Evolutionary conservation across 345 rosid species (phyloP).

Genomic region (Moricandia moricandioides): DNA sequence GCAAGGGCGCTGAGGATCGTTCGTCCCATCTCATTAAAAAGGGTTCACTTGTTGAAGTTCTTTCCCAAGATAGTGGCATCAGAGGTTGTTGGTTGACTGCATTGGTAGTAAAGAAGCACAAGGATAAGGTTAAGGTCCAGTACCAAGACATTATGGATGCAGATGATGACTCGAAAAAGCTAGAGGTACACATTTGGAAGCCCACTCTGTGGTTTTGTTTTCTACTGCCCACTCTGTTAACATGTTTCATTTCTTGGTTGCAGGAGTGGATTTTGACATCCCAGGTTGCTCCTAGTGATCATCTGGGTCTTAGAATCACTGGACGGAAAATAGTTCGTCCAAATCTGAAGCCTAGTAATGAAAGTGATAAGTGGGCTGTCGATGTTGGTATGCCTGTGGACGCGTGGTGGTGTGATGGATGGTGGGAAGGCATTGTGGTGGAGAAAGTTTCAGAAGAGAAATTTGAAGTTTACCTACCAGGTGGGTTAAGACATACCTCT

Average conservation of each 20-base stretch:
- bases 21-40: conserved; percentile 35
- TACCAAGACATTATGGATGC: conserved; percentile 71
- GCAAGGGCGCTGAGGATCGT: conserved; percentile 21
- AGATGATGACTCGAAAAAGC: conserved; percentile 56
- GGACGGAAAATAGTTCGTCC: conserved; percentile 68
- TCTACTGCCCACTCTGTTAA: neutral
- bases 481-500: conserved; percentile 9
- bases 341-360: conserved; percentile 10
- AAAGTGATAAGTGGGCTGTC: conserved; percentile 13
- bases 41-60: conserved; percentile 71
- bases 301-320: conserved; percentile 43
- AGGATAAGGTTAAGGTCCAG: conserved; percentile 74
- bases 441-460: conserved; percentile 51
- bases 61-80: conserved; percentile 79
- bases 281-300: conserved; percentile 53
- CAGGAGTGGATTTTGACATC: conserved; percentile 78
- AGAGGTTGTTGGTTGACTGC: conserved; percentile 89
- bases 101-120: conserved; percentile 51
- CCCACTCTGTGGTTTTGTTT: neutral
- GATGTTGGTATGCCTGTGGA: conserved; percentile 68
- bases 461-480: conserved; percentile 64
- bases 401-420: conserved; percentile 77
- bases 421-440: conserved; percentile 88
- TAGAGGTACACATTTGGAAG: conserved; percentile 48
- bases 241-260: conserved; percentile 11